Evolutionary conservation across 306 rosid species (phyloP), one percentile per base, ranked within the genome.

Genomic region (Cicer chorassanicum): DNA sequence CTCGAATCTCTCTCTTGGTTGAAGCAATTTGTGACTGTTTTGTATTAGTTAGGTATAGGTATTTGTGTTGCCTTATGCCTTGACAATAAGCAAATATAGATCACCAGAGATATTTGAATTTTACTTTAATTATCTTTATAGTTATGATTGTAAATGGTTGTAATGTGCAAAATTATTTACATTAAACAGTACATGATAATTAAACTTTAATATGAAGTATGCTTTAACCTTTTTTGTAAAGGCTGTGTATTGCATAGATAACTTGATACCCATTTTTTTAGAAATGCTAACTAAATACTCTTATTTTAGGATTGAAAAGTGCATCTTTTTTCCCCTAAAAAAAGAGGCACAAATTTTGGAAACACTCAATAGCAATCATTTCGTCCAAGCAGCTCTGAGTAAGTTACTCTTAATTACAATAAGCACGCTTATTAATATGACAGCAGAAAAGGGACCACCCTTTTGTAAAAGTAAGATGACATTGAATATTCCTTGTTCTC

Each of bases 361-460:
- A 43, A 18, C 39, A 18, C 14, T 65, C 70, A 3, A 43, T 21
- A 11, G 16, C 10, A 65, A 65, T 65, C 40, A 65, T 65, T 43
- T 65, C 9, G 1, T 65, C 54, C 11, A 65, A 43, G 65, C 3
- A 1, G 54, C 55, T 44, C 21, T 65, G 29, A 65, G 15, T 29
- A 59, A 24, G 36, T 21, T 21, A 59, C 10, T 16, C 60, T 42
- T 42, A 10, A 15, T 9, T 42, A 6, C 19, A 3, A 65, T 5
- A 18, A 65, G 70, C 53, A 43, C 1, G 70, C 70, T 18, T 53
- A 21, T 9, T 42, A 51, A 65, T 18, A 21, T 65, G 9, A 9
- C 53, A 65, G 42, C 16, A 65, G 39, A 65, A 65, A 65, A 14
- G 51, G 70, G 70, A 42, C 70, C 51, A 10, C 51, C 14, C 16